phyloP scores from a whole-genome alignment of 75 land plant species.

The Pinus tabuliformis region DNA sequence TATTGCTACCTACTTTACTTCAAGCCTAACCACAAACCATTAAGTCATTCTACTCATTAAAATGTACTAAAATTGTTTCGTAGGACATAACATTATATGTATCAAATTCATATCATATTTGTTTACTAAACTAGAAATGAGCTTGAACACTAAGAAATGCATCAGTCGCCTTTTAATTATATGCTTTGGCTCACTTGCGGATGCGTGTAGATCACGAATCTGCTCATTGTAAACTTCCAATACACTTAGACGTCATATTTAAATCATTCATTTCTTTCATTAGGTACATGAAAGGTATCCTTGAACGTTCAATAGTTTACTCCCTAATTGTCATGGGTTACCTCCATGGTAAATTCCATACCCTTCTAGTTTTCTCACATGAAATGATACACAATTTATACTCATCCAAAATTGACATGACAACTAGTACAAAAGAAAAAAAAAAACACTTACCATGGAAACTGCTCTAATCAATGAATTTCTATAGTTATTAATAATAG shows the following conservation, averaged over 20 bases:
- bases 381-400: constrained; percentile 98
- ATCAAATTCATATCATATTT: neutral
- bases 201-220: constrained; percentile 71
- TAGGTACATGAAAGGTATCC: constrained; percentile 61
- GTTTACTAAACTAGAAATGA: neutral
- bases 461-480: neutral
- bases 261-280: constrained; percentile 48
- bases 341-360: constrained; percentile 99
- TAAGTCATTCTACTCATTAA: neutral
- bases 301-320: constrained; percentile 92
- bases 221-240: constrained; percentile 97
- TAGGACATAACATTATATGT: neutral
- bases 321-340: constrained; percentile 63
- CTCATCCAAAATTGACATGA: constrained; percentile 85
- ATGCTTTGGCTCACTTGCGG: constrained; percentile 40
- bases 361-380: constrained; percentile 94
- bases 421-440: constrained; percentile 83
- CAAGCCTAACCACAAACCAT: constrained; percentile 52
- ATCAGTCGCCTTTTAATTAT: constrained; percentile 47
- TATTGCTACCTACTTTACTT: too few species aligned
- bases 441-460: constrained; percentile 58
- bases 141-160: neutral
- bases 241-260: constrained; percentile 82
- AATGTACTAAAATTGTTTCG: constrained; percentile 4
- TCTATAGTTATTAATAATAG: neutral